Percentiles rank a stretch among this genome's conserved stretches.
Evolutionary conservation across 2,329 filamentous ascomycete species (phyloP).

Genomic region (Fusarium transvaalense): DNA sequence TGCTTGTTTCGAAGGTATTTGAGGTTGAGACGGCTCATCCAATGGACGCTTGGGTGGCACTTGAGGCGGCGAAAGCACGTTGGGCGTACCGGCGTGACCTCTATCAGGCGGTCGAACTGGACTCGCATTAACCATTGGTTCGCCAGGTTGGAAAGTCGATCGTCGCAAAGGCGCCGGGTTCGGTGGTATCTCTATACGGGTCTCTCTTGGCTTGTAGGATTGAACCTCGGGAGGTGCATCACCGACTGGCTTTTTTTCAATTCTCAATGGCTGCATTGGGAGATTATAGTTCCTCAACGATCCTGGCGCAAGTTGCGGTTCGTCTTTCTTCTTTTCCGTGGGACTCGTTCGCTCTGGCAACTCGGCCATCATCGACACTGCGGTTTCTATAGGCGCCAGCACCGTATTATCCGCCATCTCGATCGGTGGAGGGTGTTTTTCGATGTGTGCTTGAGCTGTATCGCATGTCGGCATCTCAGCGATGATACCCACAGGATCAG

Average conservation of each 20-base stretch:
- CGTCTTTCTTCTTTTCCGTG: constrained; percentile 45
- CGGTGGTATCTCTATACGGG: constrained; percentile 14
- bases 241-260: constrained; percentile 20
- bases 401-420: constrained; percentile 59
- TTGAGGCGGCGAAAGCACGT: constrained; percentile 43
- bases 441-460: constrained; percentile 57
- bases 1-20: constrained; percentile 13
- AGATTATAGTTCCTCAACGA: constrained; percentile 24
- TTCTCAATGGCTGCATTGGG: constrained; percentile 26
- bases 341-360: constrained; percentile 53
- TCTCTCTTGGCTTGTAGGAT: constrained; percentile 33
- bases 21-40: constrained; percentile 7
- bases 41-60: constrained; percentile 39
- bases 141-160: constrained; percentile 46
- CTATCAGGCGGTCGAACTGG: constrained; percentile 37
- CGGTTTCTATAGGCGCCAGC: constrained; percentile 54
- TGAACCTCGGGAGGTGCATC: constrained; percentile 21
- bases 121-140: constrained; percentile 41
- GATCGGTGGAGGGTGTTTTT: constrained; percentile 59
- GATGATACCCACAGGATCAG: constrained; percentile 59
- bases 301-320: constrained; percentile 34
- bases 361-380: constrained; percentile 53
- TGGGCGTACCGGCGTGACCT: constrained; percentile 37
- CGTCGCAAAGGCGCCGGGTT: constrained; percentile 24
- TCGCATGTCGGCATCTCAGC: constrained; percentile 62